Evolutionary conservation across 1,139 yeast species (phyloP).

Genomic region (Magnusiomyces paraingens): DNA sequence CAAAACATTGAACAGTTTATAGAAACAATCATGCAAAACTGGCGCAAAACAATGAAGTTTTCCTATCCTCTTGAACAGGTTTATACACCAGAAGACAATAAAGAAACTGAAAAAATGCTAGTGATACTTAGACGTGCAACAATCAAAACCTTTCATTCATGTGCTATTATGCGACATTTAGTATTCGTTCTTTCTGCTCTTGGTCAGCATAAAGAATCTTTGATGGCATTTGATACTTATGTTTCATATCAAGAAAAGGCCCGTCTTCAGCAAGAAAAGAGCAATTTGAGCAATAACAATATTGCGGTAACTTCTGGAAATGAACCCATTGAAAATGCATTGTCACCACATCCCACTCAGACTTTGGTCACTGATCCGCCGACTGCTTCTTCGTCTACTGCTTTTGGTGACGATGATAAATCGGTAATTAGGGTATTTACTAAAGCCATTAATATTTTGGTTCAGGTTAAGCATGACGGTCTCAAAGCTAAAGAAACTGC

Average conservation of each 20-base stretch:
- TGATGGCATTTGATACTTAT: slow-evolving; percentile 41
- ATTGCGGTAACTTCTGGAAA: slow-evolving; percentile 19
- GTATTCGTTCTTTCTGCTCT: slow-evolving; percentile 29
- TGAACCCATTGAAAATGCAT: neutral
- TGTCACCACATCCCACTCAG: too few relatives aligned
- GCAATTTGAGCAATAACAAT: slow-evolving; percentile 23
- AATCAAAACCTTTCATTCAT: slow-evolving; percentile 45
- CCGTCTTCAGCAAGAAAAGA: slow-evolving; percentile 31
- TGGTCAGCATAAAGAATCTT: slow-evolving; percentile 33
- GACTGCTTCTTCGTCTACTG: neutral
- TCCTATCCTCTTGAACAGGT: slow-evolving; percentile 23
- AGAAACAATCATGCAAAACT: slow-evolving; percentile 32
- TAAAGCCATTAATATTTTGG: slow-evolving; percentile 20
- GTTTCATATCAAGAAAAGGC: slow-evolving; percentile 35
- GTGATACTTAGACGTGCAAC: slow-evolving; percentile 34
- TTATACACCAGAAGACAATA: slow-evolving; percentile 16
- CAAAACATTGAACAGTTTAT: slow-evolving; percentile 28
- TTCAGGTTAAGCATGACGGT: slow-evolving; percentile 20
- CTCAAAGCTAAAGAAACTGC: slow-evolving; percentile 24
- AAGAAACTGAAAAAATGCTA: slow-evolving; percentile 21
- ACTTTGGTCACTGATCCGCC: neutral
- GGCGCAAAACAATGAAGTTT: slow-evolving; percentile 21
- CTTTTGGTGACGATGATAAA: slow-evolving; percentile 27
- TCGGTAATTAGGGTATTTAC: slow-evolving; percentile 24
- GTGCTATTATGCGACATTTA: slow-evolving; percentile 37